Evolutionary conservation across 495 filamentous ascomycete species (phyloP).

Genomic region (Xylaria castorea): DNA sequence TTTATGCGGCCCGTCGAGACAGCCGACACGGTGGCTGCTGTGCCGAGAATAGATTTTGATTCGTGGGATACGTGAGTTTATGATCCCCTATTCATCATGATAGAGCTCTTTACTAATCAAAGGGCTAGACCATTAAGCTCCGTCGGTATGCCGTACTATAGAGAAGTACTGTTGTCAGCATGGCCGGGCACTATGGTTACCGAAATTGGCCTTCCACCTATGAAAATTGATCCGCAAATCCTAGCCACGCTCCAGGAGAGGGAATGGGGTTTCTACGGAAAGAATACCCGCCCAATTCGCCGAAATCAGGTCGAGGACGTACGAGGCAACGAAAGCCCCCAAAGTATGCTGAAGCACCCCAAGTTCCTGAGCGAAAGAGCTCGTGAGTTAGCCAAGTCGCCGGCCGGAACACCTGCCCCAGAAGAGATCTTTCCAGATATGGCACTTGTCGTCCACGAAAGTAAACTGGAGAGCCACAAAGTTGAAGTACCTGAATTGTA

Average conservation of each 20-base stretch:
- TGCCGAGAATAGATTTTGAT: conserved; percentile 39
- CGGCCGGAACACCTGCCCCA: conserved; percentile 59
- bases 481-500: conserved; percentile 85
- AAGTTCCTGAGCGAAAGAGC: conserved; percentile 95
- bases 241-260: conserved; percentile 69
- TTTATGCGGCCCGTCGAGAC: conserved; percentile 75
- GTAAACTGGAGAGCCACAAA: conserved; percentile 66
- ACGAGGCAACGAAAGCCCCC: conserved; percentile 62
- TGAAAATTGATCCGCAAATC: conserved; percentile 75
- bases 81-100: background rate
- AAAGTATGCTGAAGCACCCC: conserved; percentile 65
- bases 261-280: conserved; percentile 75
- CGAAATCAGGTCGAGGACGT: conserved; percentile 87
- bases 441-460: conserved; percentile 53
- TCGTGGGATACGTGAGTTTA: conserved; percentile 65
- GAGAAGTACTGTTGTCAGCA: conserved; percentile 82
- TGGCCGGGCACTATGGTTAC: conserved; percentile 86
- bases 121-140: conserved; percentile 73
- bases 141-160: conserved; percentile 92
- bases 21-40: conserved; percentile 31
- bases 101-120: conserved; percentile 36
- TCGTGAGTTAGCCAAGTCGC: conserved; percentile 65
- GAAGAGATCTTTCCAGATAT: conserved; percentile 64
- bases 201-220: conserved; percentile 81
- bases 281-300: conserved; percentile 73